phyloP scores from a whole-genome alignment of 1,139 yeast genomes.

The Insectozyma bohioensis region DNA sequence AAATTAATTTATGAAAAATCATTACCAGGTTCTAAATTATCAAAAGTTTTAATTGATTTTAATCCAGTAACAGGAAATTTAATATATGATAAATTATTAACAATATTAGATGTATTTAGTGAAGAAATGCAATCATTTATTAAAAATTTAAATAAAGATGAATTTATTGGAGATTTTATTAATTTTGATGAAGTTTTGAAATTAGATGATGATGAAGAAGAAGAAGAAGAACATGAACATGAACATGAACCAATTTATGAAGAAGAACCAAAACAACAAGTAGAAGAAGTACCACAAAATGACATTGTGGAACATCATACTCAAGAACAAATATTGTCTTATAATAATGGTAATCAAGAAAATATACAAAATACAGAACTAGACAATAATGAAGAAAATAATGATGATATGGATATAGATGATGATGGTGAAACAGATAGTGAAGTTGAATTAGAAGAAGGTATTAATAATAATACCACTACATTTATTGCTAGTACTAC shows the following conservation, averaged over 20 bases:
- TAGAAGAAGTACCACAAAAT: slow-evolving; percentile 17
- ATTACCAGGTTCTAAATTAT: slow-evolving; percentile 9
- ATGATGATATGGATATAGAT: slow-evolving; percentile 18
- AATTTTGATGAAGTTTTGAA: slow-evolving; percentile 23
- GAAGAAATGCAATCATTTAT: slow-evolving; percentile 23
- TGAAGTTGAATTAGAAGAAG: slow-evolving; percentile 21
- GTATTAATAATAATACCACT: too few relatives aligned
- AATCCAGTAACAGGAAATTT: slow-evolving; percentile 26
- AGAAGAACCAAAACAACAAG: neutral
- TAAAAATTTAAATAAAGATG: slow-evolving; percentile 24
- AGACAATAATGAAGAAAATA: slow-evolving; percentile 16
- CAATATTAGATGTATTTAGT: slow-evolving; percentile 17
- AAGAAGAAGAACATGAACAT: slow-evolving; percentile 16
- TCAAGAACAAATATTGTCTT: too few relatives aligned
- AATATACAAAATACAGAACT: neutral
- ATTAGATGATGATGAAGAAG: slow-evolving; percentile 17
- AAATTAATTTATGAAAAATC: slow-evolving; percentile 18
- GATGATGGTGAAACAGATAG: slow-evolving; percentile 18
- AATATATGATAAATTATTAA: slow-evolving; percentile 26
- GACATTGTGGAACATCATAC: slow-evolving; percentile 17
- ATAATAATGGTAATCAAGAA: too few relatives aligned
- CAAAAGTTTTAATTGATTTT: slow-evolving; percentile 18
- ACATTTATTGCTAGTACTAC: too few relatives aligned
- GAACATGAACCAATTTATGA: slow-evolving; percentile 12
- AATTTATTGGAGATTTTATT: slow-evolving; percentile 32